Conservation (phyloP, 1,284 basidiomycete species). For the Chondrostereum purpureum region DNA sequence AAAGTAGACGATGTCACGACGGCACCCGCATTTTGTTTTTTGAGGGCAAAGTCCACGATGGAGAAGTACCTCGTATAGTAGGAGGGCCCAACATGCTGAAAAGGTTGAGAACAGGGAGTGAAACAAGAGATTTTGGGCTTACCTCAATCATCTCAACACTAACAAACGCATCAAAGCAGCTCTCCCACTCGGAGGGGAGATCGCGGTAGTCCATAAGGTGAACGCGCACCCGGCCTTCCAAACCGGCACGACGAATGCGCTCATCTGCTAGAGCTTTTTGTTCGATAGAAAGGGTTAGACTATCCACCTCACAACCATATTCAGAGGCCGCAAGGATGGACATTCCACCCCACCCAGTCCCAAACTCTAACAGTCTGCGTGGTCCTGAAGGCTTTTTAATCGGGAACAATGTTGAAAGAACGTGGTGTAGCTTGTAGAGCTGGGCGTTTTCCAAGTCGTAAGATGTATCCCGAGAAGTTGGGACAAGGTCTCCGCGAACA, state of each 20-base stretch:
- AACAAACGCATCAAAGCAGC: conserved; percentile 81
- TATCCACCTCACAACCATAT: conserved; percentile 80
- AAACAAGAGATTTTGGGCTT: conserved; percentile 24
- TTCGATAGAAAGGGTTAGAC: conserved; percentile 79
- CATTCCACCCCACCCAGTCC: conserved; percentile 88
- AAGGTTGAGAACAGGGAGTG: conserved; percentile 7
- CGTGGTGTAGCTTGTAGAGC: conserved; percentile 71
- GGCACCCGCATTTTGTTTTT: conserved; percentile 59
- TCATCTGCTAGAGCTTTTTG: conserved; percentile 85
- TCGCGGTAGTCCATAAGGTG: conserved; percentile 86
- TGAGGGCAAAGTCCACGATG: conserved; percentile 76
- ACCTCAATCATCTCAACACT: conserved; percentile 91
- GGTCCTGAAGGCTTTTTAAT: conserved; percentile 32
- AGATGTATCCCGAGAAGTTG: conserved; percentile 26
- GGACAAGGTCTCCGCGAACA: conserved; percentile 57
- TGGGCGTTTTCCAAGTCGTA: conserved; percentile 81
- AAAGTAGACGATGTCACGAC: conserved; percentile 82
- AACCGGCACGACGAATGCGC: conserved; percentile 66
- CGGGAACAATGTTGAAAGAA: conserved; percentile 74
- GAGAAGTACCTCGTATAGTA: conserved; percentile 74
- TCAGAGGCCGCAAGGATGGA: conserved; percentile 76
- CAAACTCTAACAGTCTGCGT: conserved; percentile 82
- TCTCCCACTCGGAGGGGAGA: conserved; percentile 68
- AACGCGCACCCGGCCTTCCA: conserved; percentile 68
- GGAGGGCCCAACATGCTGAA: conserved; percentile 63